phyloP scores from a whole-genome alignment of 1,284 basidiomycete genomes.

The Amylostereum chailletii region DNA sequence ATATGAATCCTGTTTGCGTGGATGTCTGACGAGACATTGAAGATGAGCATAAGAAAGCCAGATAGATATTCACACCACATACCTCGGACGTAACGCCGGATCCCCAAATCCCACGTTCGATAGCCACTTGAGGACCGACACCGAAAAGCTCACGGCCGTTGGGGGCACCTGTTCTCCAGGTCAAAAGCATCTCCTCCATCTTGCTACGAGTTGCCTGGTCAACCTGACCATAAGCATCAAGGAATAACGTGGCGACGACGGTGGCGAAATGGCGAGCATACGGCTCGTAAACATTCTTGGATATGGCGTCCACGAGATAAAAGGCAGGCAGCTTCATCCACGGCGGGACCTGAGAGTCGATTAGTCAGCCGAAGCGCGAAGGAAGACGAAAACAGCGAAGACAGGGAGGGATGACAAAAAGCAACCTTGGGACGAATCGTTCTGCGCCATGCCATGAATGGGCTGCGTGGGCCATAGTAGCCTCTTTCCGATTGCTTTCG shows the following conservation, averaged over 20 bases:
- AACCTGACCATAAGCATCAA: constrained; percentile 79
- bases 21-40: neutral
- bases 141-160: constrained; percentile 80
- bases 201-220: constrained; percentile 80
- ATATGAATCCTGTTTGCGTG: constrained; percentile 31
- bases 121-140: constrained; percentile 57
- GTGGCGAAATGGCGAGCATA: constrained; percentile 78
- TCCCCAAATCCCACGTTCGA: constrained; percentile 75
- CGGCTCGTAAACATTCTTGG: constrained; percentile 88
- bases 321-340: constrained; percentile 90
- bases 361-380: constrained; percentile 52
- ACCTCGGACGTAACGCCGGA: constrained; percentile 29
- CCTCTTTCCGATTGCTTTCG: too few relatives aligned
- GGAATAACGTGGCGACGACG: constrained; percentile 71
- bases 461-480: too few relatives aligned
- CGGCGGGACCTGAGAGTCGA: constrained; percentile 67
- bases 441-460: too few relatives aligned
- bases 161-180: constrained; percentile 83
- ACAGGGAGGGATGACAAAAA: neutral
- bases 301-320: constrained; percentile 94
- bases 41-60: neutral
- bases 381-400: constrained; percentile 19
- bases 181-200: constrained; percentile 93
- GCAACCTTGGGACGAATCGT: constrained; percentile 1
- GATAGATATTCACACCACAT: constrained; percentile 11